Evolutionary conservation across 2,329 filamentous ascomycete genomes (phyloP), one percentile per base, ranked within the genome.

Genomic region (Xylaria sp.): DNA sequence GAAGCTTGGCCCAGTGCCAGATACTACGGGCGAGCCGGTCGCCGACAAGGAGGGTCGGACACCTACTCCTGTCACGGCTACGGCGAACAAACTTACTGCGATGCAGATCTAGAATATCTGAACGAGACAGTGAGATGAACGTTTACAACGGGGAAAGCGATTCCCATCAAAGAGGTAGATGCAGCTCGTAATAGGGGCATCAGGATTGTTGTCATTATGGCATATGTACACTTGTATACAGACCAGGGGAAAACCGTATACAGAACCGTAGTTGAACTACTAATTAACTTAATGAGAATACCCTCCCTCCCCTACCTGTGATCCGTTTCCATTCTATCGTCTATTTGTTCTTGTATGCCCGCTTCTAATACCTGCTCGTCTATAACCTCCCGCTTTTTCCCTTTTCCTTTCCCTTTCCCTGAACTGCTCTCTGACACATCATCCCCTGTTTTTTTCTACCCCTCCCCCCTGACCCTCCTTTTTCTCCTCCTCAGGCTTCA

Each of bases 51-150:
- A 76, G 53, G 73, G 66, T 46, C 66, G 60, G 19, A 65, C 61
- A 56, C 62, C 64, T 57, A 71, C 67, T 23, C 70, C 71, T 1
- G 66, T 67, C 37, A 68, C 71, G 48, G 64, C 67, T 10, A 66
- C 75, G 50, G 72, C 76, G 48, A 66, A 70, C 30, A 69, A 68
- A 57, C 62, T 80, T 58, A 71, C 69, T 64, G 71, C 69, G 52
- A 70, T 79, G 73, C 73, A 74, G 34, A 51, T 51, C 23, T 51
- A 51, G 49, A 51, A 18, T 18, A 23, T 30, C 23, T 30, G 47
- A 7, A 1, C 4, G 8, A 19, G 18, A 19, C 16, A 49, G 8
- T 8, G 18, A 19, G 44, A 47, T 18, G 47, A 51, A 51, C 2
- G 18, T 13, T 16, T 5, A 7, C 23, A 7, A 4, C 34, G 9